phyloP scores from a whole-genome alignment of 371 early-diverging fungal genomes.

The Mucor plumbeus region DNA sequence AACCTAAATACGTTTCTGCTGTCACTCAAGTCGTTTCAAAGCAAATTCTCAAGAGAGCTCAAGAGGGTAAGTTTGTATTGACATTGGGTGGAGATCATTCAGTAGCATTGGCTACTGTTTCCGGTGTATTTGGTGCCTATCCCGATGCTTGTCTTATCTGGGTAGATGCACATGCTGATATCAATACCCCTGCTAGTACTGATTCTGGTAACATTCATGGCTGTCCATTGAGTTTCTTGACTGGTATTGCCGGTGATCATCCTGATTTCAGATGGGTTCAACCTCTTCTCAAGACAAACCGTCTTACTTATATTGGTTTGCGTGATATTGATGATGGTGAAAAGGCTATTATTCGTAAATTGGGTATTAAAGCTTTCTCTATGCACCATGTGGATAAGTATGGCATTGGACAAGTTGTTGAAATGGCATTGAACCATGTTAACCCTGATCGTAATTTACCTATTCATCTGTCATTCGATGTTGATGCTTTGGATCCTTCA shows the following conservation, averaged over 20 bases:
- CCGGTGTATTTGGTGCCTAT: constrained; percentile 82
- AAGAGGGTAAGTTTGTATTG: constrained; percentile 81
- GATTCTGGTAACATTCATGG: constrained; percentile 96
- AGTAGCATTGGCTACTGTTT: constrained; percentile 89
- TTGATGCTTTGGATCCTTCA: constrained; percentile 94
- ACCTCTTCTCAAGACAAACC: constrained; percentile 75
- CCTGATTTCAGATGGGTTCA: constrained; percentile 85
- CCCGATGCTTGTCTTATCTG: constrained; percentile 91
- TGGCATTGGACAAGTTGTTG: constrained; percentile 94
- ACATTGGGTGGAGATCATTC: constrained; percentile 98
- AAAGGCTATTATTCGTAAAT: constrained; percentile 78
- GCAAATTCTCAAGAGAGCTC: constrained; percentile 64
- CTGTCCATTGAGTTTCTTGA: constrained; percentile 91
- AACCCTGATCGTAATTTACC: constrained; percentile 82
- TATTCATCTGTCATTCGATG: constrained; percentile 93
- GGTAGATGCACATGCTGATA: constrained; percentile 97
- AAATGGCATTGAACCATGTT: constrained; percentile 92
- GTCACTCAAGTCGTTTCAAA: constrained; percentile 75
- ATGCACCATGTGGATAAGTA: constrained; percentile 97
- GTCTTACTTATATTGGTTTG: constrained; percentile 94
- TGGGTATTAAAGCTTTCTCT: constrained; percentile 89
- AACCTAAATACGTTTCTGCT: constrained; percentile 83
- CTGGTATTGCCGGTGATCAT: constrained; percentile 78
- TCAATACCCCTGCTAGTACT: constrained; percentile 93
- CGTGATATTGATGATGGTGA: constrained; percentile 93